Percentiles rank a stretch among this genome's conserved stretches.
These are phyloP conservation scores for Flaveria brownii DNA, from an alignment of 129 eudicot genomes.

Conservation along the genomic window DNA sequence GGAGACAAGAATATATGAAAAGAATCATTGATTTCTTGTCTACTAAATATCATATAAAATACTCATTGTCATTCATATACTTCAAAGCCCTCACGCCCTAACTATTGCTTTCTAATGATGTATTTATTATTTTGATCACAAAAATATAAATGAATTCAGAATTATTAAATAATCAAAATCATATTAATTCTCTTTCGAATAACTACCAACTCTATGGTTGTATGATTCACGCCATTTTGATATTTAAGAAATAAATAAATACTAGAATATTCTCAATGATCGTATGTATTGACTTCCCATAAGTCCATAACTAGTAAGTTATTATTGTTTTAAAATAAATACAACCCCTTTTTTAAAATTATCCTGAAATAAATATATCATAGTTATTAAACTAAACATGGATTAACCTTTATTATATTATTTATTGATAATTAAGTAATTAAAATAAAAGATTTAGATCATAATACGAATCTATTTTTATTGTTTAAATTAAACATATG, in stretches of 20 bases:
- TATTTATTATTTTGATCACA: not conserved
- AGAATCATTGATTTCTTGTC: no score
- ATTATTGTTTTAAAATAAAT: not conserved
- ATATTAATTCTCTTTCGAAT: not conserved
- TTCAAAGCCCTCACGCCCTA: no score
- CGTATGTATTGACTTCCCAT: slow-evolving; percentile 19
- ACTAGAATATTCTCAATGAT: slow-evolving; percentile 1
- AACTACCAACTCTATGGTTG: slow-evolving; percentile 14
- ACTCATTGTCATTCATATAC: no score
- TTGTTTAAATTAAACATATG: not conserved
- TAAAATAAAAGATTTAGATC: no score
- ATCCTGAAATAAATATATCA: not conserved
- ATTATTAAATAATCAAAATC: not conserved
- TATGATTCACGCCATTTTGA: slow-evolving; percentile 23
- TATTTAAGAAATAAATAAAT: not conserved
- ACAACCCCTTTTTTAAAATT: not conserved
- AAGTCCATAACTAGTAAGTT: not conserved
- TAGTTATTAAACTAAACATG: not conserved
- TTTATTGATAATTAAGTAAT: no score
- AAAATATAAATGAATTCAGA: not conserved
- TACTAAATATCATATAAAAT: no score
- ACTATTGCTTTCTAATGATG: no score
- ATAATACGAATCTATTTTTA: not conserved
- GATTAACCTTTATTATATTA: not conserved
- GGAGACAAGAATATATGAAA: no score